Base-by-base conservation (phyloP, 2,329 filamentous ascomycete genomes). In the Claviceps fusiformis region DNA sequence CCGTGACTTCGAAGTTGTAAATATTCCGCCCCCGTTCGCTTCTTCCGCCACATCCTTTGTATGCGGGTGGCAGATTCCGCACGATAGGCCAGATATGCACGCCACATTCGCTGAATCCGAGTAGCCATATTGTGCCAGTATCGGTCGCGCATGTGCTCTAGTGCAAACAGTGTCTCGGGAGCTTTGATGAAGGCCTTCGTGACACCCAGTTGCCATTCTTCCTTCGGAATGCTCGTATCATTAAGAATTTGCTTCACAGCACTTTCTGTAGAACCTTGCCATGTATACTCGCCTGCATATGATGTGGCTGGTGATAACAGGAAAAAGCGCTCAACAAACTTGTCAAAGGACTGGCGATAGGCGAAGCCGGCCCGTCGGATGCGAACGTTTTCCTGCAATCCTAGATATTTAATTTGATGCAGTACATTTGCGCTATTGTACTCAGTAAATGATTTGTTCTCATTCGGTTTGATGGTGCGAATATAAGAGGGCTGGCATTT, bases 51-150 rank as follows among this genome's bases (percentile, higher is more conserved):
- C 75, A 95, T 91, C 46, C 89, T 81, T 68, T 97, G 93, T 61
- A 98, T 97, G 39, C 93, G 83, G 15, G 86, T 95, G 7, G 93
- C 93, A 57, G 89, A 93, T 71, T 98, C 93, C 31, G 83, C 86
- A 48, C 93, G 83, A 70, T 97, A 97, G 5, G 92, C 85, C 45
- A 97, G 79, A 66, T 96, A 97, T 53, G 95, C 95, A 63, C 93
- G 82, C 93, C 93, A 98, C 66, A 95, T 93, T 62, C 93, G 82
- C 73, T 98, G 93, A 57, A 98, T 97, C 57, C 93, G 83, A 57
- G 92, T 95, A 3, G 93, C 93, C 93, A 98, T 97, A 72, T 97
- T 98, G 71, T 97, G 92, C 92, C 92, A 97, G 71, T 97, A 98
- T 55, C 89, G 80, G 68, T 98, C 93, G 66, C 93, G 83, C 92